Conservation (phyloP, 192 early-diverging fungal species). For the Coemansia sp. region DNA sequence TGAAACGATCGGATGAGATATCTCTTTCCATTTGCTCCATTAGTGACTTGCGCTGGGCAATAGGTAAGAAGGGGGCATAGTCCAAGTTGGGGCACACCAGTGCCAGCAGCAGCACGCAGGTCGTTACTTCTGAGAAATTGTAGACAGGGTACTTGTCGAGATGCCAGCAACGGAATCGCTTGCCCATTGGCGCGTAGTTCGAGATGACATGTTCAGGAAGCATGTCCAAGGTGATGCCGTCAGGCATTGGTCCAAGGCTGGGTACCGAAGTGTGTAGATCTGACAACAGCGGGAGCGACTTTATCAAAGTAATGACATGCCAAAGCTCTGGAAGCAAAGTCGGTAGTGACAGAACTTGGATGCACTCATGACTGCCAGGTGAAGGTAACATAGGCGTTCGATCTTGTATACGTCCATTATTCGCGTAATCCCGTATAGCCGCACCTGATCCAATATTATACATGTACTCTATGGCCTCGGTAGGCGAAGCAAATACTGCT, state of each 20-base stretch:
- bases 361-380: background rate
- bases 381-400: background rate
- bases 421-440: background rate
- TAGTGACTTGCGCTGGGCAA: background rate
- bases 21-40: background rate
- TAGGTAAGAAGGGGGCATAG: background rate
- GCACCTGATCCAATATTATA: background rate
- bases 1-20: background rate
- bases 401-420: background rate
- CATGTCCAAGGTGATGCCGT: no score
- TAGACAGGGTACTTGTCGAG: background rate
- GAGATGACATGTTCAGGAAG: background rate
- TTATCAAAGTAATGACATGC: background rate
- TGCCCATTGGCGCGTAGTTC: background rate
- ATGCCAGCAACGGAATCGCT: background rate
- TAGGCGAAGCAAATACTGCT: background rate
- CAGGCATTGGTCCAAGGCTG: background rate
- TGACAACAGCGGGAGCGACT: background rate
- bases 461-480: background rate
- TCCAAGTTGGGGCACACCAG: background rate
- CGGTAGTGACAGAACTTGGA: background rate
- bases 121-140: background rate
- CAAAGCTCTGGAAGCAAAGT: background rate
- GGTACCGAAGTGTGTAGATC: background rate
- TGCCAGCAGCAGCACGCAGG: background rate